A percentile compares a stretch with the other conserved stretches of the same genome.
Conservation (phyloP, 2,329 filamentous ascomycete species). For the Sporothrix pseudoabietina region DNA sequence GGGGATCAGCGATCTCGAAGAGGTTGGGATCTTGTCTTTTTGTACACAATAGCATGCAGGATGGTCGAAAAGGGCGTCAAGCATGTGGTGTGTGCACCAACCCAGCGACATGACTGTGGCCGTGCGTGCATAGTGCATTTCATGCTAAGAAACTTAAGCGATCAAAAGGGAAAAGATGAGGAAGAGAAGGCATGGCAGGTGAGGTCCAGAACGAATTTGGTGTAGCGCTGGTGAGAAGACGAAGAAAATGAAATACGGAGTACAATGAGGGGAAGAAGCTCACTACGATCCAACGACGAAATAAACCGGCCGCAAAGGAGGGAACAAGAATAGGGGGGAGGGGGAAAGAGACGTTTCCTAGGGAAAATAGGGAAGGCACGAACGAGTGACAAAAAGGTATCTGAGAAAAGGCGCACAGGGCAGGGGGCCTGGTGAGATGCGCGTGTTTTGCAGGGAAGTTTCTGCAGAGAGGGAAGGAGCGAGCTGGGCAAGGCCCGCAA, state of each 20-base stretch:
- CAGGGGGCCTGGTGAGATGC: conserved; percentile 11
- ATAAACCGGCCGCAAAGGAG: conserved; percentile 17
- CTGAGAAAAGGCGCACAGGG: conserved; percentile 12
- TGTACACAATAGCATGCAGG: neutral
- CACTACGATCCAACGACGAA: conserved; percentile 4
- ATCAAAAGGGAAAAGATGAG: conserved; percentile 24
- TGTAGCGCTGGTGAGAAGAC: conserved; percentile 19
- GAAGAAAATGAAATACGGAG: neutral
- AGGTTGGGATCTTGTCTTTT: neutral
- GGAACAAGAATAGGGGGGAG: conserved; percentile 17
- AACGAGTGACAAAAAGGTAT: neutral
- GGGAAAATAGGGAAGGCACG: conserved; percentile 14
- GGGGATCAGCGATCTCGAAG: conserved; percentile 8
- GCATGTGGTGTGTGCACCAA: conserved; percentile 1
- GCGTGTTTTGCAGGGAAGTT: conserved; percentile 19
- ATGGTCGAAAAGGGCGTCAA: neutral
- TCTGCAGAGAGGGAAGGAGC: conserved; percentile 3
- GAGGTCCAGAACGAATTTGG: neutral
- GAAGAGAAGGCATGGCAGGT: conserved; percentile 22
- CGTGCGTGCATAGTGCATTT: conserved; percentile 28
- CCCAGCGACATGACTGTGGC: conserved; percentile 9
- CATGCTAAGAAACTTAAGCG: conserved; percentile 7
- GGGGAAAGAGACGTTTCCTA: neutral
- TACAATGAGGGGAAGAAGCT: conserved; percentile 18
- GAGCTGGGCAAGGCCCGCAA: conserved; percentile 22